Evolutionary conservation across 208 protist genomes (phyloP).

Genomic region (Leishmania tropica): DNA sequence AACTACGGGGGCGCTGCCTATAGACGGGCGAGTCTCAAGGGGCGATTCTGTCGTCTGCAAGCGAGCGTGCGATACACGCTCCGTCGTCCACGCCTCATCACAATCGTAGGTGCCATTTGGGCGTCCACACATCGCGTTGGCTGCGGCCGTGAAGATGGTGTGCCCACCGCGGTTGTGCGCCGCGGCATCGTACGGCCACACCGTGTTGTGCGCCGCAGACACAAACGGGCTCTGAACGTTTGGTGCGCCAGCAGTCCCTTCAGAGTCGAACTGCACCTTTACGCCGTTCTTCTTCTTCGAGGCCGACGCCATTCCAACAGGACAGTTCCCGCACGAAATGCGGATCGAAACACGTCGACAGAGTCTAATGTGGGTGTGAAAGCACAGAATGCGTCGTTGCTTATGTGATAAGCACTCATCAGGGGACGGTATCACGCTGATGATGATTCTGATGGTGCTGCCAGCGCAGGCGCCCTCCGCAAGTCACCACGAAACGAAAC

Average conservation of each 20-base stretch:
- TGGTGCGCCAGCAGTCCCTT: neutral
- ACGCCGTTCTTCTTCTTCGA: constrained; percentile 20
- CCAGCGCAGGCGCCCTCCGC: neutral
- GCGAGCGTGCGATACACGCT: constrained; percentile 8
- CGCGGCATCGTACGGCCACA: constrained; percentile 21
- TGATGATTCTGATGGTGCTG: neutral
- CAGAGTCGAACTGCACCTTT: constrained; percentile 17
- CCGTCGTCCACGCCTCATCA: constrained; percentile 13
- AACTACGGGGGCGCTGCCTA: neutral
- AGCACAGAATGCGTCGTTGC: neutral
- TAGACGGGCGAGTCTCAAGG: neutral
- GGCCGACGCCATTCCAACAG: neutral
- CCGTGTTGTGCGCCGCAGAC: constrained; percentile 24
- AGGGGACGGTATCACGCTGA: neutral
- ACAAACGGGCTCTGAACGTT: constrained; percentile 27
- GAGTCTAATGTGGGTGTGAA: neutral
- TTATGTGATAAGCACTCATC: neutral
- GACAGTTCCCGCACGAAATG: neutral
- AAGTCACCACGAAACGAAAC: neutral
- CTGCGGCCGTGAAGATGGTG: constrained; percentile 23
- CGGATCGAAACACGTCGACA: neutral
- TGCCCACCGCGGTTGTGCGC: neutral
- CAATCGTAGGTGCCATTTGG: constrained; percentile 12
- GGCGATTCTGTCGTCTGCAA: neutral
- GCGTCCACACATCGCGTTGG: constrained; percentile 25